Base-by-base conservation (phyloP, 495 filamentous ascomycete genomes). In the Oidiodendron maius region DNA sequence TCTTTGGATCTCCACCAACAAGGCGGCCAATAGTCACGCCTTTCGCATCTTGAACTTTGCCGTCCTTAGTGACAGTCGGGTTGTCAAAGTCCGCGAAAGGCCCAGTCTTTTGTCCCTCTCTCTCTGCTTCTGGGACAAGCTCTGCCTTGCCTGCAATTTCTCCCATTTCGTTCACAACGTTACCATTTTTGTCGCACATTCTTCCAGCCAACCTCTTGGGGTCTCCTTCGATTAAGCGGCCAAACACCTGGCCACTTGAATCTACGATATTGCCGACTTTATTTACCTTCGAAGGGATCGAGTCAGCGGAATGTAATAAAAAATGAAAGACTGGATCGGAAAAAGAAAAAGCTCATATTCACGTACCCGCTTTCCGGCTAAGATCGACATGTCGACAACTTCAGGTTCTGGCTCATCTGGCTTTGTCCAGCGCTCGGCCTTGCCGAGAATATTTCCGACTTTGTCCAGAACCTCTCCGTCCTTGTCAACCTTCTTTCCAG, bases 381-480 rank as follows among this genome's bases (percentile, higher is more conserved):
- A 71, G 12, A 74, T 64, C 2, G 84, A 89, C 38, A 79, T 70
- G 55, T 94, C 87, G 3, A 67, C 57, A 49, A 77, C 69, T 22
- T 50, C 50, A 1, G 63, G 44, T 41, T 71, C 73, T 2, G 64
- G 62, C 53, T 76, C 80, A 52, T 75, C 81, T 45, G 67, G 62
- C 28, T 60, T 55, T 45, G 86, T 75, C 61, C 78, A 89, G 4
- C 78, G 79, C 65, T 89, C 84, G 12, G 82, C 84, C 43, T 78
- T 81, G 43, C 89, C 89, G 53, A 89, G 82, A 38, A 83, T 76
- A 58, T 89, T 91, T 34, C 89, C 89, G 41, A 78, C 78, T 56
- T 80, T 82, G 61, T 91, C 89, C 26, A 89, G 67, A 51, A 95
- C 85, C 49, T 93, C 88, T 10, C 89, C 89, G 58, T 95, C 89